Evolutionary conservation across 306 rosid genomes (phyloP), one percentile per base, ranked within the genome.

Genomic region (Sicyos edulis): DNA sequence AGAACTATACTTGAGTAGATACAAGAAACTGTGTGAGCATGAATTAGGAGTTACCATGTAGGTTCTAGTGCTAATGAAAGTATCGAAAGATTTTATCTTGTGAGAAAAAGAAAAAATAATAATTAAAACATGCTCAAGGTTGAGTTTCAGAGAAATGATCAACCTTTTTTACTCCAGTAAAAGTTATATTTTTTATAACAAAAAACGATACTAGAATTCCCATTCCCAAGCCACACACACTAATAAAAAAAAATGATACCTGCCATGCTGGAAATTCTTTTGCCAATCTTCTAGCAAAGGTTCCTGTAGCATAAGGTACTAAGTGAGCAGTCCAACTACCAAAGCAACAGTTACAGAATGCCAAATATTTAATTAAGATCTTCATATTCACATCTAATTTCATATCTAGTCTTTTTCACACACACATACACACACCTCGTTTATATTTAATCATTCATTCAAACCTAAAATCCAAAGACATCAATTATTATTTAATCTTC

Each of bases 201-300:
- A 37, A 37, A 66, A 44, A 44, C 7, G 70, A 44, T 19, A 20
- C 11, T 44, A 66, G 71, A 13, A 20, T 4, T 34, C 53, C 71
- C 34, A 42, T 42, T 11, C 71, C 54, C 71, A 74, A 54, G 15
- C 42, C 29, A 59, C 49, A 76, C 37, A 82, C 69, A 74, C 7
- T n/a, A 70, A 60, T 52, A 59, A 78, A 59, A 59, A 78, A 59
- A 47, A 47, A 47, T 47, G 49, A 19, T 87, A 93, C 98, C 97
- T 93, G 96, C 96, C 98, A 93, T 22, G 77, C 82, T 37, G 96
- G 97, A 86, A 90, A 93, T 83, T 87, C 96, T 77, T 80, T 82
- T 4, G 85, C 96, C 91, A 93, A 74, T 82, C 85, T 90, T 82
- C 87, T 85, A 71, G 95, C 86, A 85, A 93, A 93, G 75, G 95